These are phyloP conservation scores for Penicillium desertorum DNA, from an alignment of 495 filamentous ascomycete genomes.

Conservation along the genomic window DNA sequence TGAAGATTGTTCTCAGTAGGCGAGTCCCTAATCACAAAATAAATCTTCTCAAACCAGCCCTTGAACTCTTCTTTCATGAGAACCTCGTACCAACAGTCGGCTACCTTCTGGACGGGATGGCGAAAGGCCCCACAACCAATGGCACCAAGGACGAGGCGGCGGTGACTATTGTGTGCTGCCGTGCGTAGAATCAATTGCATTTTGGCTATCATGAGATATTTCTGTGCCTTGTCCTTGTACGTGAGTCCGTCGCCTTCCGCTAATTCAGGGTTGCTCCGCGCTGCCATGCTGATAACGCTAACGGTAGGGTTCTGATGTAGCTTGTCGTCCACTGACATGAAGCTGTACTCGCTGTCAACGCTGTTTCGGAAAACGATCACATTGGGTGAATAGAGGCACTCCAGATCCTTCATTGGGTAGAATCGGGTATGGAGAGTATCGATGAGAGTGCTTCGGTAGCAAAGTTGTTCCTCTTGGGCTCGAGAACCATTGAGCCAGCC, in stretches of 20 bases:
- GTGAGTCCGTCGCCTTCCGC: slow-evolving; percentile 17
- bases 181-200: slow-evolving; percentile 58
- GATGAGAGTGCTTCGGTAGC: slow-evolving; percentile 59
- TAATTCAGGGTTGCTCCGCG: slow-evolving; percentile 47
- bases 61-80: slow-evolving; percentile 54
- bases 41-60: slow-evolving; percentile 42
- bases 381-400: slow-evolving; percentile 58
- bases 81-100: slow-evolving; percentile 58
- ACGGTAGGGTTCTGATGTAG: slow-evolving; percentile 23
- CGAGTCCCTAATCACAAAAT: slow-evolving; percentile 38
- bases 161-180: slow-evolving; percentile 51
- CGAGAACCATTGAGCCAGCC: slow-evolving; percentile 54
- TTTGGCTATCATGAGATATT: slow-evolving; percentile 54
- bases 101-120: slow-evolving; percentile 62
- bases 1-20: slow-evolving; percentile 47
- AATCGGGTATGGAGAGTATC: slow-evolving; percentile 50
- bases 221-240: slow-evolving; percentile 27
- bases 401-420: slow-evolving; percentile 55
- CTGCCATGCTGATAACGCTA: slow-evolving; percentile 60
- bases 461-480: slow-evolving; percentile 68
- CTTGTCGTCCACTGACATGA: slow-evolving; percentile 27
- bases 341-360: slow-evolving; percentile 36
- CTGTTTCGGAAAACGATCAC: slow-evolving; percentile 56
- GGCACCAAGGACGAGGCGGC: slow-evolving; percentile 60
- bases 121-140: slow-evolving; percentile 65